Conservation (phyloP, 164 flowering plant genomes). For the Piper betle region DNA sequence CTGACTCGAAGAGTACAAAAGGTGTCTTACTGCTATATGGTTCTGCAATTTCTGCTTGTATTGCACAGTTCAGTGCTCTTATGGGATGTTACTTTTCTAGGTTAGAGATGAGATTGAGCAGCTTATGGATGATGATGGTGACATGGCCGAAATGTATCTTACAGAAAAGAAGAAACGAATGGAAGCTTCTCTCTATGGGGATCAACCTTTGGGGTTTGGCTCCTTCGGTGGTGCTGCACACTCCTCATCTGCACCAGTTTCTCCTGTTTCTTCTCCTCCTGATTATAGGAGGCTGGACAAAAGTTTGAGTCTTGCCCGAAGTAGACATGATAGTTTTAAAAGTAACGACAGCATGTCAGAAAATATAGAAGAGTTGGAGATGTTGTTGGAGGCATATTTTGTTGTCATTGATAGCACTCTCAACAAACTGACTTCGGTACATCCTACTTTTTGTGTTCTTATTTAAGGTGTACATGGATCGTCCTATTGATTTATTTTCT, state of each 20-base stretch:
- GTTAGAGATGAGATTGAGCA: slow-evolving; percentile 54
- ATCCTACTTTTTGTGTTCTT: background rate
- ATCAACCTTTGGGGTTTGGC: slow-evolving; percentile 58
- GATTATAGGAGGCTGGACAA: slow-evolving; percentile 64
- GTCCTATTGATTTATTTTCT: background rate
- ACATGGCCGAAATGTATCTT: slow-evolving; percentile 55
- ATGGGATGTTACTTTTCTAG: slow-evolving; percentile 16
- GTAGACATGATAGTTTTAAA: slow-evolving; percentile 74
- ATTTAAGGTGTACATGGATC: slow-evolving; percentile 28
- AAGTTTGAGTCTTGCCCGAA: slow-evolving; percentile 62
- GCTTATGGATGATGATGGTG: slow-evolving; percentile 54
- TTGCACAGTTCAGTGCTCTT: background rate
- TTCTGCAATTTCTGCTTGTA: background rate
- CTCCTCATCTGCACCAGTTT: slow-evolving; percentile 83
- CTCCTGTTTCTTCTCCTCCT: slow-evolving; percentile 86
- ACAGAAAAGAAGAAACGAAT: slow-evolving; percentile 35
- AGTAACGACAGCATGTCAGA: slow-evolving; percentile 56
- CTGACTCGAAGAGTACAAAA: slow-evolving; percentile 43
- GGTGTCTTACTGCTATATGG: slow-evolving; percentile 12
- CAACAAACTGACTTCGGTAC: slow-evolving; percentile 88
- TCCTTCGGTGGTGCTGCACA: slow-evolving; percentile 38
- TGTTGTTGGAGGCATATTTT: slow-evolving; percentile 89
- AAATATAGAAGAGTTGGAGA: slow-evolving; percentile 77
- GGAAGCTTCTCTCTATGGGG: slow-evolving; percentile 65
- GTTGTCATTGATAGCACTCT: slow-evolving; percentile 85